Base-by-base conservation (phyloP, 108 stramenopile genomes). In the Epipyxis sp. region DNA sequence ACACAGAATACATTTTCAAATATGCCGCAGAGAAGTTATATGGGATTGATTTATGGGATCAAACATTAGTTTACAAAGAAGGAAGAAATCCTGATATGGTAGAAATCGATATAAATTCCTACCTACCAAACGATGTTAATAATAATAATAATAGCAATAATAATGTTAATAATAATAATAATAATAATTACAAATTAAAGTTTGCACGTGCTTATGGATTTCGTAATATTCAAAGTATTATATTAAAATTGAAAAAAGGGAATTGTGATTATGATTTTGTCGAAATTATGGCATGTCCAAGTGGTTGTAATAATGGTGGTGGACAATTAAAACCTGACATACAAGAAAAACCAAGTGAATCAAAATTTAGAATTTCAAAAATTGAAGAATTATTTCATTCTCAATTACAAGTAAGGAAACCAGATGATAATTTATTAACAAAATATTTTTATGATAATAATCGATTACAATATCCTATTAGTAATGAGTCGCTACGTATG, bases 241-340 rank as follows among this genome's bases (percentile, higher is more conserved):
- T 95, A 25, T 82, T 85, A 35, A 89, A 82, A 59, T 43, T 88
- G n/a, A 42, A 69, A 59, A 72, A 80, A 10, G 85, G 86, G 34
- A 42, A 42, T 45, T 69, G 61, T 76, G 30, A 57, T 40, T 90
- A 87, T 76, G 89, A 97, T 76, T 94, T 92, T 67, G 88, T 99
- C 0, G 98, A 99, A 87, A 89, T 92, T 30, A 97, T 99, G 96
- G 98, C 98, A 45, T 99, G 98, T 80, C 98, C 98, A 29, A 87
- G 89, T 35, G 97, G 97, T 37, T 97, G 98, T 79, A 80, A 91
- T 44, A 99, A 99, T 83, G 98, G 98, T 46, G 98, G 98, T 43
- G 98, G 98, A 57, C 92, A 93, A 78, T 80, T 91, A 13, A 76
- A 76, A 10, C 1, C 1, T 40, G 1, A 29, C 1, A 1, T 1